These are phyloP conservation scores for Fusarium tupiense DNA, from an alignment of 2,329 filamentous ascomycete species.

Conservation along the genomic window DNA sequence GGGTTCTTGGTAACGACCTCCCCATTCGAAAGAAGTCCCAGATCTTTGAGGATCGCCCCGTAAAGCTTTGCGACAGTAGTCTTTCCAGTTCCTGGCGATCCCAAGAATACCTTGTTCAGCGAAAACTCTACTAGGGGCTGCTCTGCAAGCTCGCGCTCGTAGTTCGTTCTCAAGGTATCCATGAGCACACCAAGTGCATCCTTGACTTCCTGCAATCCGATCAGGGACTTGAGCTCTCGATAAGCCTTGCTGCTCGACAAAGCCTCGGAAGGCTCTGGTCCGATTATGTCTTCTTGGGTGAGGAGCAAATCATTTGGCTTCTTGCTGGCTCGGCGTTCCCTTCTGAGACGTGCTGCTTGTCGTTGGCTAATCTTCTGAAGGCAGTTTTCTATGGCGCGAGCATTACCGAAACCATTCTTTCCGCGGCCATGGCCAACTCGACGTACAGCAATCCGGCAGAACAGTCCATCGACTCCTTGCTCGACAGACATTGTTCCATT, in stretches of 20 bases:
- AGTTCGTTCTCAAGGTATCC: conserved; percentile 71
- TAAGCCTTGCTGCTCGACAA: conserved; percentile 65
- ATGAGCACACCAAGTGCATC: conserved; percentile 66
- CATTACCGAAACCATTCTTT: conserved; percentile 77
- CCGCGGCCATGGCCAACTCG: conserved; percentile 71
- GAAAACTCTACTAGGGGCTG: conserved; percentile 67
- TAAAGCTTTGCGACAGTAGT: conserved; percentile 80
- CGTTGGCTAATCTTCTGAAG: conserved; percentile 63
- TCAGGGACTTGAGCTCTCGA: conserved; percentile 65
- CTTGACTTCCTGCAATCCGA: conserved; percentile 71
- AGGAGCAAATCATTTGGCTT: conserved; percentile 67
- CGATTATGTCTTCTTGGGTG: conserved; percentile 75
- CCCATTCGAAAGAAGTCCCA: conserved; percentile 73
- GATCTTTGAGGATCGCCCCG: conserved; percentile 71
- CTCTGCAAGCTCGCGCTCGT: conserved; percentile 71
- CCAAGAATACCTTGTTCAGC: conserved; percentile 76
- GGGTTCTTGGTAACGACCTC: conserved; percentile 80
- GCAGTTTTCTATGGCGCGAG: conserved; percentile 72
- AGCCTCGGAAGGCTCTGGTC: conserved; percentile 68
- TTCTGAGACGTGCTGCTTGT: conserved; percentile 65
- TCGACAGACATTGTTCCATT: conserved; percentile 66
- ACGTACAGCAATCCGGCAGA: conserved; percentile 68
- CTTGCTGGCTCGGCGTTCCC: conserved; percentile 53
- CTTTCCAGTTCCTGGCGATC: conserved; percentile 79
- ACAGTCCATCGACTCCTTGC: conserved; percentile 67